Evolutionary conservation across 129 eudicot species (phyloP).

Genomic region (Flaveria robusta): DNA sequence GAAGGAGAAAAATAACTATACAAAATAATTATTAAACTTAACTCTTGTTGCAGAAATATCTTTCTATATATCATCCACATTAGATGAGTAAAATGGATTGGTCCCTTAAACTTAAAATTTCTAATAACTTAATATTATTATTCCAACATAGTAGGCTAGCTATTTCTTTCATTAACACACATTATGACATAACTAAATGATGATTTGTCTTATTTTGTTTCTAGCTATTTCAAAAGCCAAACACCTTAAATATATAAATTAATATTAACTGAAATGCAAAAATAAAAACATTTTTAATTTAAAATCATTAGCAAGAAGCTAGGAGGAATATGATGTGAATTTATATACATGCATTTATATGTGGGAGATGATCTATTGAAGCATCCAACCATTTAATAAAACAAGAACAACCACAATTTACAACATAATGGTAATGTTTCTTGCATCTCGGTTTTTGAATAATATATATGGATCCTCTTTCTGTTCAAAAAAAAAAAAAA

Average conservation of each 20-base stretch:
- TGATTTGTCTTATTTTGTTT: not conserved
- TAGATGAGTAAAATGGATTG: not conserved
- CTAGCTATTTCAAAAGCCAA: not conserved
- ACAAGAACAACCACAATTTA: not conserved
- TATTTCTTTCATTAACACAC: not conserved
- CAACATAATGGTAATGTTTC: too few relatives aligned
- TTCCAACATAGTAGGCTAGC: not conserved
- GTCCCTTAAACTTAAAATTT: too few relatives aligned
- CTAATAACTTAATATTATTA: not conserved
- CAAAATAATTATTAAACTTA: not conserved
- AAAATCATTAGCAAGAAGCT: not conserved
- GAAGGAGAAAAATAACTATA: not conserved
- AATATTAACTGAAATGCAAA: too few relatives aligned
- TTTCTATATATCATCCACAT: not conserved
- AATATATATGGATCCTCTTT: too few relatives aligned
- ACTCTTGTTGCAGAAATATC: too few relatives aligned
- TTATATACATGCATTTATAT: too few relatives aligned
- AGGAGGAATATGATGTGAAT: not conserved
- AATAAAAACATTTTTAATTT: not conserved
- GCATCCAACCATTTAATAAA: too few relatives aligned
- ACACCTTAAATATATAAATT: not conserved
- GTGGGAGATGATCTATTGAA: too few relatives aligned
- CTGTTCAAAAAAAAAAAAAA: too few relatives aligned
- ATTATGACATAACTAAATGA: not conserved
- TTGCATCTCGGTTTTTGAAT: too few relatives aligned